Evolutionary conservation across 1,139 yeast species (phyloP), one percentile per base, ranked within the genome.

Genomic region (Sugiyamaella pinicola): DNA sequence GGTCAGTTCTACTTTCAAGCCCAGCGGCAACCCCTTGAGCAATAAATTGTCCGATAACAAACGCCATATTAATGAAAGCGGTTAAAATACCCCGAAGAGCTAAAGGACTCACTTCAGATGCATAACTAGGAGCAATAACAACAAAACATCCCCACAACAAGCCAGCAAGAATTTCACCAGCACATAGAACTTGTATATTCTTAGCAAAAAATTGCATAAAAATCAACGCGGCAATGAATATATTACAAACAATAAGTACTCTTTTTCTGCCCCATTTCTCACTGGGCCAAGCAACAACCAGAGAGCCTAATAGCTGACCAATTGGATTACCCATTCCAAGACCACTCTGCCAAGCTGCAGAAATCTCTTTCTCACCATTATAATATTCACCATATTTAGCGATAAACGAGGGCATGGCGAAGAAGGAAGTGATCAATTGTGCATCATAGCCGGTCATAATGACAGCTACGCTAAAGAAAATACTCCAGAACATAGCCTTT

Each of bases 381-480:
- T 26, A 64, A 49, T 59, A 67, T 5, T 58, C 58, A 18, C 82
- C 82, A 55, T 69, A 78, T 57, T 69, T 69, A 38, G 64, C 58
- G 40, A 61, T 61, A 60, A 78, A 79, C 5, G 74, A 69, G 1
- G 75, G 74, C 60, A 74, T 68, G 1, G 78, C 78, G 61, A 69
- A 77, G 62, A 78, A 72, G 2, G 73, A 67, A 29, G 65, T 59
- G 55, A 77, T 64, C 54, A 78, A 66, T 48, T 65, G 67, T 33
- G 70, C 66, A 59, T 78, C 82, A 60, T 75, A 78, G 29, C 82
- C 82, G 55, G 73, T 78, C 81, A 77, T 77, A 53, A 78, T 63
- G 47, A 78, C 68, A 24, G 75, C 73, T 10, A 72, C 61, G 2
- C 77, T 70, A 57, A 77, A 67, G 44, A 77, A 62, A 46, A 75